Evolutionary conservation across 2,329 filamentous ascomycete species (phyloP).

Genomic region (Colletotrichum karsti): DNA sequence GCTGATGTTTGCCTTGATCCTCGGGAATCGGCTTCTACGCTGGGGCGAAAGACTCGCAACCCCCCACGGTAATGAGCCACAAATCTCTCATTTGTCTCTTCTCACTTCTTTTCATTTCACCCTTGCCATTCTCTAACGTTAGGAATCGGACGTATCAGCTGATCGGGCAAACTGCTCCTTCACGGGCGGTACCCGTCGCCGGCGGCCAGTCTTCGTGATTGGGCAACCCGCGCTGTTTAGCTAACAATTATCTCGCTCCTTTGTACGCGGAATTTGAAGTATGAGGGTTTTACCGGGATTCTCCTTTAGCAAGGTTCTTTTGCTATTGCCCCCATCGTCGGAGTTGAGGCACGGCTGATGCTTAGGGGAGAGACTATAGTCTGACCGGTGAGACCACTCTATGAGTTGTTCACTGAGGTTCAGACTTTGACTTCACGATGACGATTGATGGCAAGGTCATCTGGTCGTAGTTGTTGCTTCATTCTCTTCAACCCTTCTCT

Average conservation of each 20-base stretch:
- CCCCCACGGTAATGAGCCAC: slow-evolving; percentile 22
- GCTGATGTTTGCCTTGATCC: not conserved
- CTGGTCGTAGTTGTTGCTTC: not conserved
- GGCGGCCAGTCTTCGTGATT: slow-evolving; percentile 8
- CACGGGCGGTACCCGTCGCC: slow-evolving; percentile 1
- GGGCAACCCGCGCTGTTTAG: slow-evolving; percentile 13
- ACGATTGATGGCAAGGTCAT: slow-evolving; percentile 17
- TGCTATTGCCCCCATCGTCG: not conserved
- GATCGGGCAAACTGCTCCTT: slow-evolving; percentile 14
- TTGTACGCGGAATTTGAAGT: not conserved
- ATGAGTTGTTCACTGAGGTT: not conserved
- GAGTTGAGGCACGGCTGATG: not conserved
- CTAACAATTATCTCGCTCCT: slow-evolving; percentile 13
- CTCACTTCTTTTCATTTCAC: not conserved
- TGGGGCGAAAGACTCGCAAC: not conserved
- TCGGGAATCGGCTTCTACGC: not conserved
- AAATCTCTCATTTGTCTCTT: slow-evolving; percentile 6
- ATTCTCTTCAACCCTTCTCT: not conserved
- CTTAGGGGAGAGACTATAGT: not conserved
- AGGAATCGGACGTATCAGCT: not conserved
- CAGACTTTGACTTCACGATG: not conserved
- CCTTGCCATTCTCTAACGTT: not conserved
- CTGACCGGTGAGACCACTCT: slow-evolving; percentile 7
- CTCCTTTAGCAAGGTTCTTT: slow-evolving; percentile 1
- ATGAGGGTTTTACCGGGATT: slow-evolving; percentile 5